Conservation (phyloP, 2,329 filamentous ascomycete genomes). For the Colletotrichum truncatum region DNA sequence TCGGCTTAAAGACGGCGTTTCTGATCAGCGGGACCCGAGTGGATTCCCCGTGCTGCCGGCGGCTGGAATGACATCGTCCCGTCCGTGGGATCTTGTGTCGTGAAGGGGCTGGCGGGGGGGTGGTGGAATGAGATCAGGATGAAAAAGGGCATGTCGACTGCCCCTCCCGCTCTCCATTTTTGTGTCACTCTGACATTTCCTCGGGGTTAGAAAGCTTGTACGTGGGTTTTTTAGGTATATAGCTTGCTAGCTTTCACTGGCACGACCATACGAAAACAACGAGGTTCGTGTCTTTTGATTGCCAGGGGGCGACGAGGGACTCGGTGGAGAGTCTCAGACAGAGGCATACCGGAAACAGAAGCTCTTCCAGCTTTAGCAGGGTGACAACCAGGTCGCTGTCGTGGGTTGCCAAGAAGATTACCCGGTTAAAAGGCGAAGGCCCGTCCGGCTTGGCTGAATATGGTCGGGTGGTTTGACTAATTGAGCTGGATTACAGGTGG, state of each 20-base stretch:
- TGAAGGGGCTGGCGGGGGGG: not conserved
- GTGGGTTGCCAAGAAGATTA: slow-evolving; percentile 23
- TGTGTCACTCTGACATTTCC: too few species aligned
- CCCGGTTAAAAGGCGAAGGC: not conserved
- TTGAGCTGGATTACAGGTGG: not conserved
- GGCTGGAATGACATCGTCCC: not conserved
- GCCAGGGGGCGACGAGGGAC: slow-evolving; percentile 11
- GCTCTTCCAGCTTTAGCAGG: not conserved
- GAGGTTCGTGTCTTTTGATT: slow-evolving; percentile 8
- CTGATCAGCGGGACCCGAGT: slow-evolving; percentile 10
- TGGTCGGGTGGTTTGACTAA: not conserved
- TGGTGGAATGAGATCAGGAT: not conserved
- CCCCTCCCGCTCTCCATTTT: too few species aligned
- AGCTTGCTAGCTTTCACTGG: too few species aligned
- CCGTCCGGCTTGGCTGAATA: slow-evolving; percentile 17
- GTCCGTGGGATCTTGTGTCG: not conserved
- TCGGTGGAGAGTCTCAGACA: slow-evolving; percentile 17
- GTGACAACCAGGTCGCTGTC: not conserved
- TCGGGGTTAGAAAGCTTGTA: too few species aligned
- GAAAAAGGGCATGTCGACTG: too few species aligned
- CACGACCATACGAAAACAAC: too few species aligned
- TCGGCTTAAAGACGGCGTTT: slow-evolving; percentile 18
- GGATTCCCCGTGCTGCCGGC: not conserved
- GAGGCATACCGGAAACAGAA: not conserved
- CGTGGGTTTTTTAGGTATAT: too few species aligned